phyloP scores from a whole-genome alignment of 768 basidiomycete genomes.

The Lactifluus pinguis region DNA sequence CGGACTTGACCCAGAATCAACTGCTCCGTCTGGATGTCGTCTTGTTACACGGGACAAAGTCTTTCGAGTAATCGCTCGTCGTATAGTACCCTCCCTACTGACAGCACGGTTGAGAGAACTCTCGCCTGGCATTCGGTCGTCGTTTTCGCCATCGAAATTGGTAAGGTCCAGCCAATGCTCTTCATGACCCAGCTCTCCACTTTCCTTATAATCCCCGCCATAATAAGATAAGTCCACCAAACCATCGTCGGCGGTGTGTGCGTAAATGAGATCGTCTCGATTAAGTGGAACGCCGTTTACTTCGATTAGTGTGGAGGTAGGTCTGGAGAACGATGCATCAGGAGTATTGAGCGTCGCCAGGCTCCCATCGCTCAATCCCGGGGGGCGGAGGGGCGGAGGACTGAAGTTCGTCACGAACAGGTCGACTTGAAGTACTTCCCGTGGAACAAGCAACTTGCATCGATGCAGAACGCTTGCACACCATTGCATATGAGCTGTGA shows the following conservation, averaged over 20 bases:
- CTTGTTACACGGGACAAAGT: conserved; percentile 14
- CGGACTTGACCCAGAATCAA: background rate
- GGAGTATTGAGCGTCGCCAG: background rate
- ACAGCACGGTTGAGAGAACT: conserved; percentile 41
- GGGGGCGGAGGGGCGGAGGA: background rate
- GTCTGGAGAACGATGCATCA: background rate
- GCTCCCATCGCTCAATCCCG: background rate
- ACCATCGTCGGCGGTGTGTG: conserved; percentile 19
- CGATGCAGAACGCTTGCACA: conserved; percentile 56
- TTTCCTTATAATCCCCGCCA: conserved; percentile 29
- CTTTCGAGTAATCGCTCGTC: conserved; percentile 36
- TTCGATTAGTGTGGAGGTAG: background rate
- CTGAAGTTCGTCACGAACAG: conserved; percentile 64
- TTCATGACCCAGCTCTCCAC: conserved; percentile 34
- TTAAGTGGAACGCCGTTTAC: conserved; percentile 1
- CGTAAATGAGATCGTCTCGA: background rate
- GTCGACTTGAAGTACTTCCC: conserved; percentile 47
- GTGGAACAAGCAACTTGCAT: conserved; percentile 47
- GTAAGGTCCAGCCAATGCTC: conserved; percentile 55
- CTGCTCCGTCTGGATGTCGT: background rate
- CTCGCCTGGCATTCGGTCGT: conserved; percentile 50
- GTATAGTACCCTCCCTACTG: conserved; percentile 52
- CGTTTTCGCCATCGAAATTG: conserved; percentile 71
- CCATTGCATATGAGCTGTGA: conserved; percentile 66
- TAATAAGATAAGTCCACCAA: conserved; percentile 38